phyloP scores from a whole-genome alignment of 352 stramenopile genomes.

The Phytophthora megakarya region DNA sequence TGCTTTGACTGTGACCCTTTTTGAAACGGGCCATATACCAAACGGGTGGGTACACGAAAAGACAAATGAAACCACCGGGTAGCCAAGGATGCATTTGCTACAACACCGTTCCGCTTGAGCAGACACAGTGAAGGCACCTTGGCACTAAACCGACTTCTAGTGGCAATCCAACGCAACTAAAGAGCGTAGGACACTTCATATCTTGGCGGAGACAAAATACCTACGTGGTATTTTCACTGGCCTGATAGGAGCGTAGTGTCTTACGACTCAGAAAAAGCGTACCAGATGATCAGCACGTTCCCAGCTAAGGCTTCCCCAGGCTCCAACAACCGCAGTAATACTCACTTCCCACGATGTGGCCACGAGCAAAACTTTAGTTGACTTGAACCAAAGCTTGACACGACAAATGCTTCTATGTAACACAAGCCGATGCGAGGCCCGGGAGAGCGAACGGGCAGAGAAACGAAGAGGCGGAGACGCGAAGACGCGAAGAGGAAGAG shows the following conservation, averaged over 20 bases:
- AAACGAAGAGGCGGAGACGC: too few species aligned
- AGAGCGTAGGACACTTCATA: neutral
- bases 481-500: too few species aligned
- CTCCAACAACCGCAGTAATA: neutral
- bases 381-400: slow-evolving; percentile 4
- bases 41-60: neutral
- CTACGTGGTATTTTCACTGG: neutral
- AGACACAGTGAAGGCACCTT: neutral
- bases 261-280: neutral
- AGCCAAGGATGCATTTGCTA: neutral
- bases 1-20: neutral
- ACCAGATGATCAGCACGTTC: neutral
- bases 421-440: neutral
- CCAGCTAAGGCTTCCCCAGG: neutral
- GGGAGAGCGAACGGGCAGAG: too few species aligned
- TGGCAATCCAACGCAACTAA: neutral
- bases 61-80: neutral
- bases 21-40: neutral
- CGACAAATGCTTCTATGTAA: slow-evolving; percentile 4
- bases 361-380: neutral
- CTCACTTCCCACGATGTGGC: neutral
- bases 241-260: neutral
- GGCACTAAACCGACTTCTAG: slow-evolving; percentile 5
- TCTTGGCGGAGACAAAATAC: neutral
- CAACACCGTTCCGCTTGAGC: slow-evolving; percentile 2